A percentile compares a stretch with the other conserved stretches of the same genome.
phyloP scores from a whole-genome alignment of 805 yeast species.

The Ogataea pilisensis region DNA sequence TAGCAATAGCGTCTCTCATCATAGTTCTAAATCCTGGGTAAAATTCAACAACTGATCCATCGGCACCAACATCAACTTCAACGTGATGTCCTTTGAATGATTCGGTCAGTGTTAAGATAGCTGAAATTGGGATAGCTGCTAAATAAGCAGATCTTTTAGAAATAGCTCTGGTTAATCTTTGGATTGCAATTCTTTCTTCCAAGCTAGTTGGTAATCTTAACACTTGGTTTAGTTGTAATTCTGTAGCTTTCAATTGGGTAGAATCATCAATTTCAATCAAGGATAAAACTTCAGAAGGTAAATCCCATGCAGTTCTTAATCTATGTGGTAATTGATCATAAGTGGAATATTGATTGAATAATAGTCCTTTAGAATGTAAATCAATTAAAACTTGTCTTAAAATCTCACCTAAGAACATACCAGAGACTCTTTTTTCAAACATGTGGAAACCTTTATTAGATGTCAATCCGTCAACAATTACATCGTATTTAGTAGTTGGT shows the following conservation, averaged over 20 bases:
- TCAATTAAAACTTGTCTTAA: slow-evolving; percentile 72
- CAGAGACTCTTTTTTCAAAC: slow-evolving; percentile 89
- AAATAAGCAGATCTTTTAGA: slow-evolving; percentile 86
- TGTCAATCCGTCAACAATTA: slow-evolving; percentile 62
- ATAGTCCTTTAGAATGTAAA: slow-evolving; percentile 50
- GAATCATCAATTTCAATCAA: slow-evolving; percentile 83
- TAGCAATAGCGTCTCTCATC: slow-evolving; percentile 72
- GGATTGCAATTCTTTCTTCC: slow-evolving; percentile 73
- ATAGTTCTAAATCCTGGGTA: slow-evolving; percentile 86
- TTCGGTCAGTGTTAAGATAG: slow-evolving; percentile 61
- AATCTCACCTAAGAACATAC: slow-evolving; percentile 91
- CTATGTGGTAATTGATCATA: slow-evolving; percentile 53
- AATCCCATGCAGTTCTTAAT: slow-evolving; percentile 69
- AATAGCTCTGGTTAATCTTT: slow-evolving; percentile 70
- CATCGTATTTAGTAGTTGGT: slow-evolving; percentile 78
- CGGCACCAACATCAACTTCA: slow-evolving; percentile 90
- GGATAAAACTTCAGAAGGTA: slow-evolving; percentile 82
- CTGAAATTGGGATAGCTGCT: slow-evolving; percentile 87
- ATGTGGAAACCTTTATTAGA: slow-evolving; percentile 84
- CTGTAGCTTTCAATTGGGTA: slow-evolving; percentile 64
- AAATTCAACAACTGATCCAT: slow-evolving; percentile 90
- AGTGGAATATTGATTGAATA: slow-evolving; percentile 51
- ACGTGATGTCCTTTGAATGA: slow-evolving; percentile 61
- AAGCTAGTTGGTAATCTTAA: slow-evolving; percentile 65
- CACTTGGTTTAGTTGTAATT: slow-evolving; percentile 58